A percentile compares a stretch with the other conserved stretches of the same genome.
Conservation (phyloP, 1,284 basidiomycete species). For the Pisolithus thermaeus region DNA sequence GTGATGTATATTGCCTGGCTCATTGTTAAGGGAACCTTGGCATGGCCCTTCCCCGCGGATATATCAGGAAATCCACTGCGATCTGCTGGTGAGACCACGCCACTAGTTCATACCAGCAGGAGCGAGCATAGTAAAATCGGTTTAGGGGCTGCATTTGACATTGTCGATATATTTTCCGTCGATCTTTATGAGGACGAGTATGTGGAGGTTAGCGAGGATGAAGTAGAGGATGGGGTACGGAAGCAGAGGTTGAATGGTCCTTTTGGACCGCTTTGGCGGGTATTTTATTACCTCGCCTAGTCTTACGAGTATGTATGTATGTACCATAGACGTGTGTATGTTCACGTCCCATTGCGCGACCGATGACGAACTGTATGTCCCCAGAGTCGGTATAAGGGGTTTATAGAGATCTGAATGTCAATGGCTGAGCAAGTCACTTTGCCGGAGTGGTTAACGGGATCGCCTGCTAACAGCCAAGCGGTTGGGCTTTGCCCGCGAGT, state of each 20-base stretch:
- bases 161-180: constrained; percentile 50
- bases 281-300: constrained; percentile 46
- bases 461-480: constrained; percentile 73
- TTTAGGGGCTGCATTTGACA: constrained; percentile 38
- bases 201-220: constrained; percentile 37
- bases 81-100: constrained; percentile 12
- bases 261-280: constrained; percentile 40
- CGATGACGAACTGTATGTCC: neutral
- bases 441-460: constrained; percentile 91
- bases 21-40: constrained; percentile 27
- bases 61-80: neutral
- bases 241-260: constrained; percentile 32
- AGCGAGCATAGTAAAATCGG: constrained; percentile 5
- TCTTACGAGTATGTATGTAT: no score
- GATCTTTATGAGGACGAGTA: constrained; percentile 58
- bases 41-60: neutral
- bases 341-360: no score
- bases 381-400: no score
- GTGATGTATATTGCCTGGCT: constrained; percentile 59
- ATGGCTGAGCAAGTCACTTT: constrained; percentile 55
- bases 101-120: constrained; percentile 14
- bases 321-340: no score
- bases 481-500: constrained; percentile 81
- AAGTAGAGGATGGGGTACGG: constrained; percentile 36
- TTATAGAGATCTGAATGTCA: no score